Percentiles rank a stretch among this genome's conserved stretches.
These are phyloP conservation scores for Bryopsis sp. DNA, from an alignment of 139 green algal species.

Conservation along the genomic window DNA sequence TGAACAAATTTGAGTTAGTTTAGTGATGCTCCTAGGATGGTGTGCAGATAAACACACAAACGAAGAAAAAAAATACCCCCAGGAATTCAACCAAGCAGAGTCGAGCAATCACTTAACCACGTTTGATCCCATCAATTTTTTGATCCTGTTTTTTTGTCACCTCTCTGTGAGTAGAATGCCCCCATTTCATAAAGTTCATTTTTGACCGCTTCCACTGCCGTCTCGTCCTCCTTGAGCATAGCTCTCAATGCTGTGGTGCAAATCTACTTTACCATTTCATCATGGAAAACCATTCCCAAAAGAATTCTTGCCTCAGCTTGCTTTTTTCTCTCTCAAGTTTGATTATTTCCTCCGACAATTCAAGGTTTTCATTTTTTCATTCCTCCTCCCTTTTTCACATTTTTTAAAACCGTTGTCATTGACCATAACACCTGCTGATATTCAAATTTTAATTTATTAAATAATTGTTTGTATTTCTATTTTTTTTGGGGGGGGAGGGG, in stretches of 20 bases:
- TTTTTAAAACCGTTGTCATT: too few species aligned
- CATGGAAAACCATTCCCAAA: not conserved
- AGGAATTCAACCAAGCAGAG: not conserved
- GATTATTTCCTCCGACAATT: not conserved
- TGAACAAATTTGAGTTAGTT: too few species aligned
- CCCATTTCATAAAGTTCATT: constrained; percentile 5
- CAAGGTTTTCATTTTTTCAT: too few species aligned
- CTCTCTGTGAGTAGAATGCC: not conserved
- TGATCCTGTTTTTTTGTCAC: not conserved
- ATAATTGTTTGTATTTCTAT: too few species aligned
- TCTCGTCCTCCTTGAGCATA: not conserved
- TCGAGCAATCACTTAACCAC: not conserved
- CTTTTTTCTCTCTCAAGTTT: not conserved
- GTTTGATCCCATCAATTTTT: not conserved
- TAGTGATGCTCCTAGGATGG: too few species aligned
- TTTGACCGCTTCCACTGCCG: not conserved
- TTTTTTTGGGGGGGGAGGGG: too few species aligned
- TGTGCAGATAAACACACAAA: too few species aligned
- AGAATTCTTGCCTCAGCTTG: not conserved
- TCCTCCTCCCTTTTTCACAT: too few species aligned
- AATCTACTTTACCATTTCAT: not conserved
- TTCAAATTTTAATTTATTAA: too few species aligned
- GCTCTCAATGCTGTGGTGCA: not conserved
- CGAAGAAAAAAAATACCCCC: too few species aligned
- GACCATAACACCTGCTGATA: too few species aligned